Evolutionary conservation across 2,329 filamentous ascomycete species (phyloP).

Genomic region (Neopestalotiopsis sp.): DNA sequence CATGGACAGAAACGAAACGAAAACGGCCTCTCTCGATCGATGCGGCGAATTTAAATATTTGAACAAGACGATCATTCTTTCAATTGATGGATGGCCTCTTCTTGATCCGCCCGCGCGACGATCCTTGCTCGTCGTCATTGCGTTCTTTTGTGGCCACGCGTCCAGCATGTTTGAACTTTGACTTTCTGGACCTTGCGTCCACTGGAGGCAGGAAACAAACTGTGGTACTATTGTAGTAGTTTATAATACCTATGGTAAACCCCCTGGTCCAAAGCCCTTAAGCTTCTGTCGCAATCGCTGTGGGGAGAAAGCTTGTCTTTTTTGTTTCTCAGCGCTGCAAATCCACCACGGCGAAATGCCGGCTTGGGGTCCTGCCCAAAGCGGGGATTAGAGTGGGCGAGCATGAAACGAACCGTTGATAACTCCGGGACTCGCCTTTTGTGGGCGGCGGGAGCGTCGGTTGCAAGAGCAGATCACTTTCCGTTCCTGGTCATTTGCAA

Average conservation of each 20-base stretch:
- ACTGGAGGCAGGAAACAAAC: neutral
- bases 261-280: neutral
- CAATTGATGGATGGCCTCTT: too few relatives aligned
- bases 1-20: neutral
- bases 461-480: neutral
- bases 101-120: neutral
- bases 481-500: neutral
- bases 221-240: too few relatives aligned
- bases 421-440: neutral
- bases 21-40: neutral
- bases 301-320: neutral
- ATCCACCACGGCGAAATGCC: neutral
- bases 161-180: neutral
- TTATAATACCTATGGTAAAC: neutral
- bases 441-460: too few relatives aligned
- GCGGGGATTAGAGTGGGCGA: conserved; percentile 4
- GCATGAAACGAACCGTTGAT: neutral
- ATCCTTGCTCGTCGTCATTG: neutral
- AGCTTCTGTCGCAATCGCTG: neutral
- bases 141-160: neutral
- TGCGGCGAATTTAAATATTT: neutral
- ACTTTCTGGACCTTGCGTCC: neutral
- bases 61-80: neutral
- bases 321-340: neutral
- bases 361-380: neutral